Base-by-base conservation (phyloP, 352 stramenopile genomes). In the Phytophthora nicotianae region DNA sequence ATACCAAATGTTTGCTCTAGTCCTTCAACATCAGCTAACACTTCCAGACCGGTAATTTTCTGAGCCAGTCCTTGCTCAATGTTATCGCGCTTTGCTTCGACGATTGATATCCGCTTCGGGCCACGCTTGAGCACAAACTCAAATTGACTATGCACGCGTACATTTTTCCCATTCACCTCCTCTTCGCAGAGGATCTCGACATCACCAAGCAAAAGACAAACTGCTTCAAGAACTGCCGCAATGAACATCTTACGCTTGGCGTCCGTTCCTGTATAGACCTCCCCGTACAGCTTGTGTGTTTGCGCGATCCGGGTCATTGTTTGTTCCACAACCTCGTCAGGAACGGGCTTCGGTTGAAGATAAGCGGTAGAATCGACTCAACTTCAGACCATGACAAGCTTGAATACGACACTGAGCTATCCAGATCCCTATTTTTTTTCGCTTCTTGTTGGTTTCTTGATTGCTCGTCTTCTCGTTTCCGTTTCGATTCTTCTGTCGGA, bases 71-170 rank as follows among this genome's bases (percentile, higher is more conserved):
- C 58, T 49, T 72, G 65, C 45, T 54, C 41, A 26, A 72, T 32
- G 57, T 64, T 58, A 50, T 65, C 58, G 45, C 48, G 52, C 61
- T 73, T 68, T 54, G 49, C 58, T 60, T 61, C 21, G 49, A 68
- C 43, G 60, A 73, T 51, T 48, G 58, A 61, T 61, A 73, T 62
- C 52, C 53, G 61, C 48, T 69, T 73, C 20, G 40, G 33, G 43
- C 58, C 58, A 52, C 58, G 65, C 53, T 68, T 68, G 41, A 68
- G 65, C 46, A 73, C 65, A 29, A 73, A 72, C 58, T 68, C 65
- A 50, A 72, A 72, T 57, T 48, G 52, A 64, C 65, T 47, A 19
- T 72, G 45, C 42, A 68, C 20, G 46, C 55, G 50, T 29, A 72
- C 47, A 41, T 59, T 55, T 53, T 53, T 68, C 23, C n/a, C n/a